phyloP scores from a whole-genome alignment of 208 protist genomes.

The Acanthamoeba royreba region DNA sequence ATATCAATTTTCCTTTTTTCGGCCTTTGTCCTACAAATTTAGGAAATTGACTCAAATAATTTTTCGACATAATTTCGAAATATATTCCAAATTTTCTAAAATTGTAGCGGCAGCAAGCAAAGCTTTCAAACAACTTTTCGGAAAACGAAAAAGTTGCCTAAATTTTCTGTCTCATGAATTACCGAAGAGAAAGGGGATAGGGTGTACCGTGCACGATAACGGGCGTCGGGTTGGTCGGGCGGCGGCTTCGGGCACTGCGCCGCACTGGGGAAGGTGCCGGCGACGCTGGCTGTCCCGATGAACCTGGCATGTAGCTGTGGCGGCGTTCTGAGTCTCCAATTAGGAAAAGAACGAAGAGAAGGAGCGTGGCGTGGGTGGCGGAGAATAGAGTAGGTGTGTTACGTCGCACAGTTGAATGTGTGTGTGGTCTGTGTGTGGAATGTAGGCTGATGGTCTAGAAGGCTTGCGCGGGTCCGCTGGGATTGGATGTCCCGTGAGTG shows the following conservation, averaged over 20 bases:
- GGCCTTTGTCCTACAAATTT: no score
- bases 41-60: no score
- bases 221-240: not conserved
- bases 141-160: not conserved
- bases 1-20: no score
- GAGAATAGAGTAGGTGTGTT: no score
- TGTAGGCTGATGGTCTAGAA: not conserved
- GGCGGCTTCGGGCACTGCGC: not conserved
- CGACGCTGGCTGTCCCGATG: no score
- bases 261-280: not conserved
- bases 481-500: no score
- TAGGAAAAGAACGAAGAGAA: not conserved
- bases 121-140: no score
- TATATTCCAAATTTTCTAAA: no score
- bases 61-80: no score
- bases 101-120: no score
- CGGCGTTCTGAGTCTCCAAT: not conserved
- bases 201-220: not conserved
- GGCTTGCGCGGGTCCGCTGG: not conserved
- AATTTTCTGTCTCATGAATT: not conserved
- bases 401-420: not conserved
- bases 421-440: not conserved
- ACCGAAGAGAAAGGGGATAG: not conserved
- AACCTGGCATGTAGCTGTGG: not conserved
- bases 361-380: no score